A percentile compares a stretch with the other conserved stretches of the same genome.
phyloP scores from a whole-genome alignment of 2,329 filamentous ascomycete genomes.

The Claviceps citrina region DNA sequence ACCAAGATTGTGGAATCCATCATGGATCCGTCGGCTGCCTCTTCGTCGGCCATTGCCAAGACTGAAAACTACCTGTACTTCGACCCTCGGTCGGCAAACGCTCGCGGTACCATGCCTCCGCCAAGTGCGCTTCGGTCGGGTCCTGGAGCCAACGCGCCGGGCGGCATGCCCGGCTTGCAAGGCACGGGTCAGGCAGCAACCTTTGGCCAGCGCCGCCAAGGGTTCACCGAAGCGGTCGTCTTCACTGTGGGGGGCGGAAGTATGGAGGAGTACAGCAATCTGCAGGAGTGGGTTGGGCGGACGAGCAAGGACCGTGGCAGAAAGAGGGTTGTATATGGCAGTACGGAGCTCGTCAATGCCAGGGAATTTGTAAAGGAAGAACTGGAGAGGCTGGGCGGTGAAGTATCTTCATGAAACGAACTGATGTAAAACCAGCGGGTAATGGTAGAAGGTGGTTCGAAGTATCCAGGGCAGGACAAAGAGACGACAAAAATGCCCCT shows the following conservation, averaged over 20 bases:
- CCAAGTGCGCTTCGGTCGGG: conserved; percentile 44
- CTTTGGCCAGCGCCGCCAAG: conserved; percentile 81
- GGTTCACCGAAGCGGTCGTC: conserved; percentile 81
- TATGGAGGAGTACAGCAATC: conserved; percentile 96
- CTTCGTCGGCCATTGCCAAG: conserved; percentile 83
- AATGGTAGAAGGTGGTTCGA: not conserved
- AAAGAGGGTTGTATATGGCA: conserved; percentile 83
- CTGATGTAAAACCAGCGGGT: not conserved
- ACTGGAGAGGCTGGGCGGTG: conserved; percentile 45
- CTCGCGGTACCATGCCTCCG: conserved; percentile 78
- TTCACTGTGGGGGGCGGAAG: conserved; percentile 91
- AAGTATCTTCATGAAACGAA: conserved; percentile 29
- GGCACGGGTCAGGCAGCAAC: conserved; percentile 56
- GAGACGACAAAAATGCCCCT: not conserved
- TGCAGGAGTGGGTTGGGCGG: conserved; percentile 87
- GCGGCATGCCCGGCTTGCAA: conserved; percentile 34
- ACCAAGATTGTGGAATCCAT: conserved; percentile 97
- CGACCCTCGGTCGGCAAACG: conserved; percentile 84
- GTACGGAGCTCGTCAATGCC: conserved; percentile 66
- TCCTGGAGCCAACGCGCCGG: conserved; percentile 26
- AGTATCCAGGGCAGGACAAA: not conserved
- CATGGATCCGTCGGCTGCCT: conserved; percentile 87
- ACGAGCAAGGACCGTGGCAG: conserved; percentile 51
- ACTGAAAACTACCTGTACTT: conserved; percentile 97
- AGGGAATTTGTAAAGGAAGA: conserved; percentile 50